These are phyloP conservation scores for Xanthoparmelia taractica DNA, from an alignment of 495 filamentous ascomycete species.

Conservation along the genomic window DNA sequence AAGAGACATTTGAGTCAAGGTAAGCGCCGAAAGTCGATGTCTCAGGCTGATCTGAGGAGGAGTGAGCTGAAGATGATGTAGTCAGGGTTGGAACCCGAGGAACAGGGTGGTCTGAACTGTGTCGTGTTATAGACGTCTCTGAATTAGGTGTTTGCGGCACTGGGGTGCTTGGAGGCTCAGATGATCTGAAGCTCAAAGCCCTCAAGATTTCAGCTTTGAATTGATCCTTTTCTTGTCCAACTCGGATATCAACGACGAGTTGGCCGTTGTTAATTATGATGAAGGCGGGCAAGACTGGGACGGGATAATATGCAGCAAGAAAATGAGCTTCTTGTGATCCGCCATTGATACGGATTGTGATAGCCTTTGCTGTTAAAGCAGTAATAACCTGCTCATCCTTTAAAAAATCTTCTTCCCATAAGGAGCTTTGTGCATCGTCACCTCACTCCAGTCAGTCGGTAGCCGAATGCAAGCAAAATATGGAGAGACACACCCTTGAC, in stretches of 20 bases:
- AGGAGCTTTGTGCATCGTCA: conserved; percentile 51
- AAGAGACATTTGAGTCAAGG: background rate
- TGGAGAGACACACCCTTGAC: conserved; percentile 49
- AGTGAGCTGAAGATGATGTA: conserved; percentile 5
- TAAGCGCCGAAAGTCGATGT: background rate
- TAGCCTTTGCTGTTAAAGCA: conserved; percentile 48
- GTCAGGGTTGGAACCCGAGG: background rate
- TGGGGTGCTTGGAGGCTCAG: background rate
- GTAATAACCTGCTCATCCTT: conserved; percentile 37
- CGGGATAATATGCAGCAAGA: conserved; percentile 69
- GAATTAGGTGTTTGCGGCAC: background rate
- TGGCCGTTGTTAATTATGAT: conserved; percentile 54
- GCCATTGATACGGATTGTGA: conserved; percentile 59
- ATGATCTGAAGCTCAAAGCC: conserved; percentile 15
- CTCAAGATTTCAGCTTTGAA: conserved; percentile 25
- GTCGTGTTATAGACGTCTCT: background rate
- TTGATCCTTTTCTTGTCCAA: conserved; percentile 25
- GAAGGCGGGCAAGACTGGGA: conserved; percentile 63
- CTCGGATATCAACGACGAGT: conserved; percentile 26
- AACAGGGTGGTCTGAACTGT: background rate
- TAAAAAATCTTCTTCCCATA: conserved; percentile 74
- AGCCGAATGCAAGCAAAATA: background rate
- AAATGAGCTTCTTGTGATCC: conserved; percentile 73
- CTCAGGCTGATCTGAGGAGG: background rate
- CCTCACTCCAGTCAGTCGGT: conserved; percentile 39